A percentile compares a stretch with the other conserved stretches of the same genome.
Conservation (phyloP, 2,329 filamentous ascomycete species). For the Venturia pyrina region DNA sequence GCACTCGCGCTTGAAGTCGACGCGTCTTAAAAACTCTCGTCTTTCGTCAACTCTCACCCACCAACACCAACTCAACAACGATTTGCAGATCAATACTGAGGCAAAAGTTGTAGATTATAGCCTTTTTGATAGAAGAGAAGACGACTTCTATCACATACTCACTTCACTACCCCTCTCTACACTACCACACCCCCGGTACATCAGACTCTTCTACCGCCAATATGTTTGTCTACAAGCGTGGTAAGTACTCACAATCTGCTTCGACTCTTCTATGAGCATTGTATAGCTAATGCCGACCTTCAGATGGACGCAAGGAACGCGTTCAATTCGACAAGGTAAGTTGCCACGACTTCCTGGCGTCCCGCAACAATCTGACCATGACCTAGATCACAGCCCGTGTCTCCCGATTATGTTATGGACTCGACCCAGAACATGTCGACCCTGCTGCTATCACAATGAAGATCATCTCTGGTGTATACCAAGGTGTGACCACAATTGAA, state of each 20-base stretch:
- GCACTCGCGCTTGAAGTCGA: not conserved
- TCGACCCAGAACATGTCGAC: slow-evolving; percentile 92
- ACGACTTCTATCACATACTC: not conserved
- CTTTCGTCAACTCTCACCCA: not conserved
- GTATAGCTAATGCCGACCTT: slow-evolving; percentile 9
- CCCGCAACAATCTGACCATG: not conserved
- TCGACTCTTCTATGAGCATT: not conserved
- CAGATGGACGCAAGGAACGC: slow-evolving; percentile 98
- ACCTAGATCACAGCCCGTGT: slow-evolving; percentile 60
- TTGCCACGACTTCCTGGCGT: not conserved
- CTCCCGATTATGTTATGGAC: slow-evolving; percentile 92
- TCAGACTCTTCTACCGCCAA: not conserved
- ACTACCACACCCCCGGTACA: not conserved
- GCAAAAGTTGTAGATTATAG: not conserved
- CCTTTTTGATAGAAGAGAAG: not conserved
- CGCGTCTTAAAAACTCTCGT: not conserved
- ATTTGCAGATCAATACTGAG: not conserved
- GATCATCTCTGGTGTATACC: slow-evolving; percentile 98
- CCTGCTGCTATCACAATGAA: slow-evolving; percentile 97
- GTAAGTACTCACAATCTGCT: slow-evolving; percentile 29
- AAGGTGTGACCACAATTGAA: slow-evolving; percentile 92
- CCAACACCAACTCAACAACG: not conserved
- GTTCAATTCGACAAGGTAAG: slow-evolving; percentile 99
- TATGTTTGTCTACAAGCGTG: slow-evolving; percentile 56
- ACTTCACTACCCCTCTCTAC: not conserved